Evolutionary conservation across 2,329 filamentous ascomycete species (phyloP), one percentile per base, ranked within the genome.

Genomic region (Incumbomyces lentus): DNA sequence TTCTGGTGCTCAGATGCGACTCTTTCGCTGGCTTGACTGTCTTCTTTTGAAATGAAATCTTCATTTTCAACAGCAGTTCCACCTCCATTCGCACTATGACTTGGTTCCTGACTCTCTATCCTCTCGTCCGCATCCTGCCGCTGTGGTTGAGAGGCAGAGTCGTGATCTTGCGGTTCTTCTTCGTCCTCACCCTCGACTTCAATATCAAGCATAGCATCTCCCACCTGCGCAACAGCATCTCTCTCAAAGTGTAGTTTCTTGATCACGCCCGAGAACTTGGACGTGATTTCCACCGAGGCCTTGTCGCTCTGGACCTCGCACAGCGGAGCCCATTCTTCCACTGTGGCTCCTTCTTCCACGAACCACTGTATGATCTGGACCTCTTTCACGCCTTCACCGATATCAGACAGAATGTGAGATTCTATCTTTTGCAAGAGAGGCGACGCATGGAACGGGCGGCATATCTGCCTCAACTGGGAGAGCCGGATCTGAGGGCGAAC

Each of bases 311-410:
- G 92, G 37, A 98, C 93, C 69, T 98, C 92, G 68, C 92, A 98
- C 39, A 98, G 76, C 50, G 90, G 92, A 58, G 93, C 92, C 76
- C 95, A 98, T 70, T 98, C 90, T 70, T 98, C 89, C 58, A 98
- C 89, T 48, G 85, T 82, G 31, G 92, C 92, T 49, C 89, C 90
- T 41, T 93, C 88, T 68, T 95, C 84, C 55, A 98, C 90, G 64
- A 96, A 98, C 92, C 92, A 98, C 71, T 98, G 92, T 60, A 96
- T 96, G 60, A 98, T 86, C 67, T 98, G 92, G 62, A 92, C 95
- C 69, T 98, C 92, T 62, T 92, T 89, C 60, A 96, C 98, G 46
- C 92, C 92, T 92, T 58, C 35, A 42, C 57, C 44, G n/a, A 46
- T 56, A 39, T 57, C 55, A 31, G 52, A 53, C 11, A 57, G 47